Conservation (phyloP, 495 filamentous ascomycete species). For the Tuber calosporum region DNA sequence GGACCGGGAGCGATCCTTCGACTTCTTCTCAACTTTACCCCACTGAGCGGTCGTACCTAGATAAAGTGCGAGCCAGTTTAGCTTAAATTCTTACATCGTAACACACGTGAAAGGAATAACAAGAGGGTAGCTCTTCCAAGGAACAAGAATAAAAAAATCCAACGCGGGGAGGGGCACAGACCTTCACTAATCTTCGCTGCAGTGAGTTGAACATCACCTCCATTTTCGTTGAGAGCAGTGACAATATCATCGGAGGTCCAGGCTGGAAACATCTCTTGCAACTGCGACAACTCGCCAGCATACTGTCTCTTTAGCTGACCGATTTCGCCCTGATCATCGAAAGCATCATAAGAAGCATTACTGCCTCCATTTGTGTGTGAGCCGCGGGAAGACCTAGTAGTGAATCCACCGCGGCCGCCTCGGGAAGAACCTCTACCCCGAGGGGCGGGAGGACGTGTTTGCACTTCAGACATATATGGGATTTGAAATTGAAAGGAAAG, state of each 20-base stretch:
- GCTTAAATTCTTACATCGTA: slow-evolving; percentile 11
- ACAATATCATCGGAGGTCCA: slow-evolving; percentile 90
- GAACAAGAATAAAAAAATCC: slow-evolving; percentile 16
- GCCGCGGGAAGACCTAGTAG: slow-evolving; percentile 51
- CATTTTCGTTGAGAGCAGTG: slow-evolving; percentile 81
- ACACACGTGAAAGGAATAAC: slow-evolving; percentile 20
- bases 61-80: slow-evolving; percentile 21
- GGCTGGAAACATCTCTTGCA: slow-evolving; percentile 85
- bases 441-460: slow-evolving; percentile 62
- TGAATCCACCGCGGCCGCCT: slow-evolving; percentile 67
- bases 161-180: slow-evolving; percentile 44
- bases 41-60: slow-evolving; percentile 85
- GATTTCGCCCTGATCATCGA: slow-evolving; percentile 84
- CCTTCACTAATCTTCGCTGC: slow-evolving; percentile 88
- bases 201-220: slow-evolving; percentile 75
- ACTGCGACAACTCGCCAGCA: slow-evolving; percentile 59
- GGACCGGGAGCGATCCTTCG: slow-evolving; percentile 70
- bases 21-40: slow-evolving; percentile 90
- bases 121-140: slow-evolving; percentile 17
- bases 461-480: slow-evolving; percentile 79
- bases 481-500: slow-evolving; percentile 41
- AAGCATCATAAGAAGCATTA: slow-evolving; percentile 48
- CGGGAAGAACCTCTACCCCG: slow-evolving; percentile 75
- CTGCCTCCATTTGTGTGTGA: slow-evolving; percentile 64
- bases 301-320: slow-evolving; percentile 87